Evolutionary conservation across 2,329 filamentous ascomycete species (phyloP), one percentile per base, ranked within the genome.

Genomic region (Akanthomyces uredinophilus): DNA sequence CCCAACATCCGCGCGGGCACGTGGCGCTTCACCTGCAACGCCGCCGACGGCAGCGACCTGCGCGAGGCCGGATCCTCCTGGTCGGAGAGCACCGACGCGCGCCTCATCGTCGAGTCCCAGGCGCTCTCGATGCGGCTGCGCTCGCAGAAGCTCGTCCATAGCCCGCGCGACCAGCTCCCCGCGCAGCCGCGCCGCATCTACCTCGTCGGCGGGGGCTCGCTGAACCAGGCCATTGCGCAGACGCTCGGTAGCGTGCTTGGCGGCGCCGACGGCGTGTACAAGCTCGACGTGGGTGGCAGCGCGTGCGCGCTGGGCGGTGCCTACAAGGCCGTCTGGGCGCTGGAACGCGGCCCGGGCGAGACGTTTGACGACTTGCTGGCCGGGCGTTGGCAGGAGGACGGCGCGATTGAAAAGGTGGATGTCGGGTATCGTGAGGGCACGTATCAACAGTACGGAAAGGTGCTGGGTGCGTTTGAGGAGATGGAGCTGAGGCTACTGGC

Each of bases 251-350:
- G 96, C 70, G 92, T 98, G 3, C 84, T 99, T 2, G 95, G 95
- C 58, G 91, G 91, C 39, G 84, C 83, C 2, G 95, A 98, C 65
- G 95, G 95, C 27, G 91, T 98, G 29, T 99, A 92, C 78, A 90
- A 89, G 75, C 85, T 99, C 16, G 93, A 98, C 71, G 92, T 98
- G 5, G 94, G 95, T 29, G 92, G 93, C 29, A 97, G 96, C 77
- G 94, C 95, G 3, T 99, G 95, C 76, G 95, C 94, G 13, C 78
- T 98, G 16, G 95, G 95, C 16, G 92, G 92, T 7, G 94, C 94
- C 29, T 97, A 98, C 77, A 98, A 98, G 78, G 94, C 95, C 16
- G 87, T 96, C 0, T 99, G 95, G 95, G 92, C 90, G 1, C 80
- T 92, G 61, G 92, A 95, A 79, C 79, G 90, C 53, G 74, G 75